Percentiles rank a stretch among this genome's conserved stretches.
These are phyloP conservation scores for Cladosporium austrohemisphaericum DNA, from an alignment of 2,329 filamentous ascomycete species.

Conservation along the genomic window DNA sequence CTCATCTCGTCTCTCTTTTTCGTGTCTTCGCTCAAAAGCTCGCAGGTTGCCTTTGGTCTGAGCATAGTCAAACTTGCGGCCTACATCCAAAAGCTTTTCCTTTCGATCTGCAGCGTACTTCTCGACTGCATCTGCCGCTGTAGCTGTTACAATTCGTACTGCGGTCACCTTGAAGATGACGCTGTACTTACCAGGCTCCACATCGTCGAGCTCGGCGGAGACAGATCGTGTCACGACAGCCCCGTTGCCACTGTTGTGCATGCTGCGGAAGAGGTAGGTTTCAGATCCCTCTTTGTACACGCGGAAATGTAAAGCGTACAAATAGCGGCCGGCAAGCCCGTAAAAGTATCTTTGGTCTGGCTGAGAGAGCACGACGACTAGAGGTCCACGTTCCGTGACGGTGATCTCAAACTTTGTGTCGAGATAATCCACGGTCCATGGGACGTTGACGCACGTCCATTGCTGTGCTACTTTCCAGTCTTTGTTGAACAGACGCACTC, in stretches of 20 bases:
- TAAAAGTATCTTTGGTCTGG: conserved; percentile 60
- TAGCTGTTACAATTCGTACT: conserved; percentile 50
- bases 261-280: conserved; percentile 29
- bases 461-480: conserved; percentile 60
- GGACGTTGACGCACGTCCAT: conserved; percentile 58
- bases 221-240: conserved; percentile 69
- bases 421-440: conserved; percentile 59
- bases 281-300: conserved; percentile 50
- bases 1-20: conserved; percentile 35
- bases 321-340: conserved; percentile 55
- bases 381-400: conserved; percentile 49
- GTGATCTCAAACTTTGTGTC: conserved; percentile 57
- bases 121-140: conserved; percentile 66
- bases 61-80: conserved; percentile 66
- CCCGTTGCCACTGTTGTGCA: conserved; percentile 40
- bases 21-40: conserved; percentile 48
- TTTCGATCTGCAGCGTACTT: conserved; percentile 59
- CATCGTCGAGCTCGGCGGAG: conserved; percentile 66
- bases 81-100: conserved; percentile 71
- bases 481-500: conserved; percentile 58
- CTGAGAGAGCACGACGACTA: conserved; percentile 58
- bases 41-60: conserved; percentile 61
- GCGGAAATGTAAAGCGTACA: conserved; percentile 56
- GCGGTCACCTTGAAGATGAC: conserved; percentile 73
- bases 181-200: conserved; percentile 71